phyloP scores from a whole-genome alignment of 2,329 filamentous ascomycete genomes.

The Aspergillus fructus region DNA sequence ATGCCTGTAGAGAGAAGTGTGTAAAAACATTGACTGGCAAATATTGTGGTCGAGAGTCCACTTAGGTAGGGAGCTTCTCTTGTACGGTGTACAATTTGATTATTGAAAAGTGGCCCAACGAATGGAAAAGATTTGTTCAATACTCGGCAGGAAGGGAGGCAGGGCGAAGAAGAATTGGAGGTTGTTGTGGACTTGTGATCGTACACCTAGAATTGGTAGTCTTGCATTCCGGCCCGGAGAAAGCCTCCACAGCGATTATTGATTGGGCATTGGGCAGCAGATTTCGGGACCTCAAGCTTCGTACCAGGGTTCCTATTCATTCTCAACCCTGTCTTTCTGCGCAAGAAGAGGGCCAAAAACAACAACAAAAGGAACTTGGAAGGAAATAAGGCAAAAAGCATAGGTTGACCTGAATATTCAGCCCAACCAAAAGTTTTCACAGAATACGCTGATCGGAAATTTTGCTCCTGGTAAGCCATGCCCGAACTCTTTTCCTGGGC shows the following conservation, averaged over 20 bases:
- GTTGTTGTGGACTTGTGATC: not conserved
- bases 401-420: not conserved
- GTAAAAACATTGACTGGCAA: no score
- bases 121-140: not conserved
- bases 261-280: slow-evolving; percentile 28
- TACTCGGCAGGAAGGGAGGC: not conserved
- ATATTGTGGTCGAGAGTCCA: no score
- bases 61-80: no score
- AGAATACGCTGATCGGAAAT: not conserved
- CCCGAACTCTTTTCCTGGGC: slow-evolving; percentile 7
- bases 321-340: not conserved
- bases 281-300: slow-evolving; percentile 11
- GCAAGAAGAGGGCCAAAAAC: not conserved
- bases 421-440: not conserved
- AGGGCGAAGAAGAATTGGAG: not conserved
- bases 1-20: no score
- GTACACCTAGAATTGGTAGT: not conserved
- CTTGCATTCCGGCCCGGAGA: not conserved
- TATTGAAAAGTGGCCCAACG: not conserved
- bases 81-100: no score
- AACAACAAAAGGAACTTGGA: not conserved
- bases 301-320: slow-evolving; percentile 4
- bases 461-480: slow-evolving; percentile 1
- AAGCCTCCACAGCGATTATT: not conserved
- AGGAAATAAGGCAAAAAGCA: not conserved